These are phyloP conservation scores for Pichia sp. DNA, from an alignment of 1,139 yeast genomes.

Conservation along the genomic window DNA sequence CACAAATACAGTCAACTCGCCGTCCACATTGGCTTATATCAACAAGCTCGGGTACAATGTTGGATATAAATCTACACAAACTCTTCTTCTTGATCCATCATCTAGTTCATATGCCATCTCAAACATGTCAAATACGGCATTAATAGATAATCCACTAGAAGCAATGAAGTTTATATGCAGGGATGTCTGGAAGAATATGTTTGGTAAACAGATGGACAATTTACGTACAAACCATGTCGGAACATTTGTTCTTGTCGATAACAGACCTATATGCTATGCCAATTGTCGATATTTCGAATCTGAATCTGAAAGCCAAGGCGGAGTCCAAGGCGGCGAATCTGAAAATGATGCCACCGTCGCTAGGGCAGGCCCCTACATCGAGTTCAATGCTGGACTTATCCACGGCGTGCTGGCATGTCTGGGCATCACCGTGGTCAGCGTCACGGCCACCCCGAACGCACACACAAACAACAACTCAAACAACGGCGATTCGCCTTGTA, in stretches of 20 bases:
- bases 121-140: slow-evolving; percentile 8
- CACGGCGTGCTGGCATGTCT: slow-evolving; percentile 70
- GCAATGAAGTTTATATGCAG: slow-evolving; percentile 89
- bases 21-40: slow-evolving; percentile 6
- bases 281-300: slow-evolving; percentile 1
- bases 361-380: slow-evolving; percentile 52
- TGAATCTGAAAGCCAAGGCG: no score
- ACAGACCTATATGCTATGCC: slow-evolving; percentile 25
- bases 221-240: slow-evolving; percentile 86
- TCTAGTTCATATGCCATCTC: slow-evolving; percentile 2
- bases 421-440: slow-evolving; percentile 33
- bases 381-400: slow-evolving; percentile 81
- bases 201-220: slow-evolving; percentile 85
- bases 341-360: slow-evolving; percentile 44
- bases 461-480: neutral
- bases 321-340: no score
- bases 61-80: slow-evolving; percentile 12
- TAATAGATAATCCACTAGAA: slow-evolving; percentile 37
- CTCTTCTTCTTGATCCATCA: slow-evolving; percentile 5
- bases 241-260: slow-evolving; percentile 73
- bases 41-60: slow-evolving; percentile 12
- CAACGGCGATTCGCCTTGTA: neutral
- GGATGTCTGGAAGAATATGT: slow-evolving; percentile 79
- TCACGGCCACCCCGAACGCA: neutral
- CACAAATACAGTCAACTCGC: slow-evolving; percentile 35